Evolutionary conservation across 805 yeast genomes (phyloP), one percentile per base, ranked within the genome.

Genomic region (Saccharomycopsis olivae): DNA sequence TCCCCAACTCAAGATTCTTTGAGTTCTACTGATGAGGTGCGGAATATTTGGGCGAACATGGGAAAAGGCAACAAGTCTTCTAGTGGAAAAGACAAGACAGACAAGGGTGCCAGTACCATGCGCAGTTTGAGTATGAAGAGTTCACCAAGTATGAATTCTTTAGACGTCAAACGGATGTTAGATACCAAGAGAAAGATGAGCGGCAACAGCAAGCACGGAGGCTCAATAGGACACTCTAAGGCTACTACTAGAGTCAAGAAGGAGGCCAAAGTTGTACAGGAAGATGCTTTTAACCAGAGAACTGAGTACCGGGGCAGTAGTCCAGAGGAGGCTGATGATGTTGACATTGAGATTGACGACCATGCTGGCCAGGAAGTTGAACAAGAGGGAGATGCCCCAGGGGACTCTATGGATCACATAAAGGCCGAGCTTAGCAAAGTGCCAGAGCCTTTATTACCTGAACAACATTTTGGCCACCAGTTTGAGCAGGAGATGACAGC

Each of bases 121-220:
- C 59, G 56, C 41, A 52, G 66, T n/a, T 53, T 52, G 23, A 71
- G 71, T 13, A 66, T 67, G 70, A 65, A 61, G 41, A 66, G 71
- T 2, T 57, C 66, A 34, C 71, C 73, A 35, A 66, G 71, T 47
- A 67, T 67, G 71, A 69, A 66, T 43, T 54, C 59, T 13, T 63
- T 64, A 33, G 71, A 67, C 39, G 65, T 67, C 8, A 58, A 61
- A 47, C 55, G 58, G 41, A 65, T 67, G 25, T 51, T 64, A 50
- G 58, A 52, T 41, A 53, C 64, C 20, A 47, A 47, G 23, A 33
- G 43, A 21, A 43, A 46, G 21, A 31, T 46, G 5, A n/a, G n/a
- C n/a, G n/a, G n/a, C n/a, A n/a, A n/a, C n/a, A n/a, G n/a, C n/a
- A n/a, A n/a, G n/a, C n/a, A n/a, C n/a, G n/a, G n/a, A n/a, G 47